Evolutionary conservation across 2,329 filamentous ascomycete species (phyloP).

Genomic region (Ophioceras dolichostomum): DNA sequence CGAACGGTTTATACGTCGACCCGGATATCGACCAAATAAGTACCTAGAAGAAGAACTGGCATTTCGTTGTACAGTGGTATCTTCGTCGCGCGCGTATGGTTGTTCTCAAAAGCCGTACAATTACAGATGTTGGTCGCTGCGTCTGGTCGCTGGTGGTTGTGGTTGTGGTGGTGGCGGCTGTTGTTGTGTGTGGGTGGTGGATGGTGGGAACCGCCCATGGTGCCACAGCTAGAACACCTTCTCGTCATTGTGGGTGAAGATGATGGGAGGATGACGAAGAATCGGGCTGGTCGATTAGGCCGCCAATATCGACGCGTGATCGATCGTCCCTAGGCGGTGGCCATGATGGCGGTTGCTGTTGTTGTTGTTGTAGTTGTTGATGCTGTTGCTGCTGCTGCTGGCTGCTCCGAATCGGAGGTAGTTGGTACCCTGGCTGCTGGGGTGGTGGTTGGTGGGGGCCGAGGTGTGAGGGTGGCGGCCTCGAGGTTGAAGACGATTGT

Average conservation of each 20-base stretch:
- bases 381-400: slow-evolving; percentile 14
- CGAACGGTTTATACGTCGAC: not conserved
- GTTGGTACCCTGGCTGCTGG: slow-evolving; percentile 24
- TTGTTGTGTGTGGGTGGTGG: no score
- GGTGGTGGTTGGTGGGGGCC: slow-evolving; percentile 8
- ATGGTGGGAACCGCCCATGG: no score
- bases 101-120: not conserved
- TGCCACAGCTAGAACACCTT: no score
- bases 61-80: not conserved
- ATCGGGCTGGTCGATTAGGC: slow-evolving; percentile 46
- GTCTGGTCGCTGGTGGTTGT: no score
- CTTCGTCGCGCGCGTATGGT: not conserved
- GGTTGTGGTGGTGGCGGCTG: no score
- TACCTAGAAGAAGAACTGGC: no score
- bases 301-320: slow-evolving; percentile 46
- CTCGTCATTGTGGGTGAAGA: not conserved
- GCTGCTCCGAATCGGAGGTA: slow-evolving; percentile 34
- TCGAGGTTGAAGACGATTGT: no score
- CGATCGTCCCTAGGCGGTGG: slow-evolving; percentile 32
- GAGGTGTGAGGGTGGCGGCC: no score
- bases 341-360: slow-evolving; percentile 4
- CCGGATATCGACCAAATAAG: no score
- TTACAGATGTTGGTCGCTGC: not conserved
- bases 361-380: not conserved
- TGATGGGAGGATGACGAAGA: slow-evolving; percentile 8